Percentiles rank a stretch among this genome's conserved stretches.
phyloP scores from a whole-genome alignment of 345 rosid genomes.

The Cardamine chenopodiifolia region DNA sequence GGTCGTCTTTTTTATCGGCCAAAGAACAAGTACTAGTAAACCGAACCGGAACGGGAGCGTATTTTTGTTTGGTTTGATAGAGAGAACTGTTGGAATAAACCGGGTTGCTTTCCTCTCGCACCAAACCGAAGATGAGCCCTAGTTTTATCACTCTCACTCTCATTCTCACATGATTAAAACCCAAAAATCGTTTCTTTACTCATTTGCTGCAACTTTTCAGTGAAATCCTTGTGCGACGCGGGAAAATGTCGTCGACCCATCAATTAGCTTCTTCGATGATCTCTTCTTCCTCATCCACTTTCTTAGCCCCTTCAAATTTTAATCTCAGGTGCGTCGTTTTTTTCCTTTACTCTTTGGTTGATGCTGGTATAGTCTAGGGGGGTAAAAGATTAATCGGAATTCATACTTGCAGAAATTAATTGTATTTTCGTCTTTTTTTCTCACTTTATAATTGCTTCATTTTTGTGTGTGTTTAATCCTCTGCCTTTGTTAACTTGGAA shows the following conservation, averaged over 20 bases:
- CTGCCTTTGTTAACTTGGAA: neutral
- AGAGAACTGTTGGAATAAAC: constrained; percentile 6
- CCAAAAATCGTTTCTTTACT: constrained; percentile 7
- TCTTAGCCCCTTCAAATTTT: constrained; percentile 37
- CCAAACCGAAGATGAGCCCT: constrained; percentile 39
- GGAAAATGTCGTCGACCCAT: constrained; percentile 34
- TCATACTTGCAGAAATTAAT: neutral
- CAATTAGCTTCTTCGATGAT: constrained; percentile 36
- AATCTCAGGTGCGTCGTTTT: constrained; percentile 31
- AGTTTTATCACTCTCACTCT: constrained; percentile 21
- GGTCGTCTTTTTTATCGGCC: too few relatives aligned
- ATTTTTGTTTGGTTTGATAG: neutral
- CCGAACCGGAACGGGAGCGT: constrained; percentile 3
- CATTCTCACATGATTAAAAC: neutral
- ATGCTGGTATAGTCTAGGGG: neutral
- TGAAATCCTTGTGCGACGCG: neutral
- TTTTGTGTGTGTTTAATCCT: neutral
- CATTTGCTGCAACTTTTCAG: neutral
- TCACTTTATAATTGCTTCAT: neutral
- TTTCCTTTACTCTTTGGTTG: neutral
- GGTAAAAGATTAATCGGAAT: neutral
- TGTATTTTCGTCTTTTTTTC: neutral
- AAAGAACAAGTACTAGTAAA: neutral
- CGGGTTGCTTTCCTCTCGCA: constrained; percentile 3
- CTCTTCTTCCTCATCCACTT: constrained; percentile 41